Percentiles rank a stretch among this genome's conserved stretches.
phyloP scores from a whole-genome alignment of 345 rosid genomes.

The Salix suchowensis region DNA sequence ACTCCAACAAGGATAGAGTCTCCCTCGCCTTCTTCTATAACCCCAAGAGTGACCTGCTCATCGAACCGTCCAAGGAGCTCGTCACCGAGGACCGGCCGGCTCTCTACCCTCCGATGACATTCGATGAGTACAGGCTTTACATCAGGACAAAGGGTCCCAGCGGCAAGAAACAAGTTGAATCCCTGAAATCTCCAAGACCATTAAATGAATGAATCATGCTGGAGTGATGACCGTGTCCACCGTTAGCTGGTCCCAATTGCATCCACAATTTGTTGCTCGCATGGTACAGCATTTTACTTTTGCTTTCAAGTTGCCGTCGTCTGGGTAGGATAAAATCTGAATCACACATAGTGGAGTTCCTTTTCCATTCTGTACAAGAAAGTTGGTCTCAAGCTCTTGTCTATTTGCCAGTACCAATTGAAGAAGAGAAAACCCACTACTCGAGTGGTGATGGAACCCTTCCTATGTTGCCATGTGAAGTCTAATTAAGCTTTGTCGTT shows the following conservation, averaged over 20 bases:
- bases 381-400: not conserved
- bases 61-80: constrained; percentile 15
- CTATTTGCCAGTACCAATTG: not conserved
- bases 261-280: not conserved
- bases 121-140: constrained; percentile 19
- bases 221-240: not conserved
- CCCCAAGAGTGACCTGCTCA: constrained; percentile 20
- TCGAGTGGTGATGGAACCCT: not conserved
- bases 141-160: constrained; percentile 25
- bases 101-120: constrained; percentile 19
- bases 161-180: constrained; percentile 21
- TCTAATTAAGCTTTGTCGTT: no score
- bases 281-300: not conserved
- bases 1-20: constrained; percentile 21
- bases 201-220: not conserved
- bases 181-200: constrained; percentile 2
- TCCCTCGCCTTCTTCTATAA: constrained; percentile 32
- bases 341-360: not conserved
- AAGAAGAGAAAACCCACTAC: not conserved
- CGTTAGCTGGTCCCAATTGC: not conserved
- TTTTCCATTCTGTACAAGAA: not conserved
- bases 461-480: not conserved
- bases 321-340: not conserved
- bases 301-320: not conserved
- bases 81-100: constrained; percentile 25